Evolutionary conservation across 2,329 filamentous ascomycete genomes (phyloP).

Genomic region (Chrysoporthe deuterocubensis): DNA sequence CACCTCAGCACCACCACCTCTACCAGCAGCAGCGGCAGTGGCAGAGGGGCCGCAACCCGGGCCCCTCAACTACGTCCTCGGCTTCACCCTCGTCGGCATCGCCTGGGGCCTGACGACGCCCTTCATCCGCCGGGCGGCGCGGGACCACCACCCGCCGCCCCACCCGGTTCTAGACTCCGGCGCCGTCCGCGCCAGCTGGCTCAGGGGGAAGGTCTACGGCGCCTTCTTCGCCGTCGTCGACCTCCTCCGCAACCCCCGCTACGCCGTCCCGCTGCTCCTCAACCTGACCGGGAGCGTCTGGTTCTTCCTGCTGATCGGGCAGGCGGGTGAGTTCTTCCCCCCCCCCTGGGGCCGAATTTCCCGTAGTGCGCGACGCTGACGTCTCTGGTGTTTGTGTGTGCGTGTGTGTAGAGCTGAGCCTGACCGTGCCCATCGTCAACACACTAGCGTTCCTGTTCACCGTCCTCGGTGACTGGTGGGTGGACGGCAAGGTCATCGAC

Average conservation of each 20-base stretch:
- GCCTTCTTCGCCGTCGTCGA: slow-evolving; percentile 78
- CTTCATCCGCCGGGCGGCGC: slow-evolving; percentile 87
- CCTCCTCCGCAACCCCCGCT: slow-evolving; percentile 77
- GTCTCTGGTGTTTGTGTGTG: not conserved
- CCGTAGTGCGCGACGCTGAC: not conserved
- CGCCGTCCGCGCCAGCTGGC: slow-evolving; percentile 59
- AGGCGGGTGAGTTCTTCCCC: slow-evolving; percentile 55
- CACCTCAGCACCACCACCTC: not conserved
- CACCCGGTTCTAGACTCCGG: slow-evolving; percentile 59
- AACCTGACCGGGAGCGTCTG: slow-evolving; percentile 94
- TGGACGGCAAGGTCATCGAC: slow-evolving; percentile 87
- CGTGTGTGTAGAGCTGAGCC: slow-evolving; percentile 70
- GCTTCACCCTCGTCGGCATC: slow-evolving; percentile 87
- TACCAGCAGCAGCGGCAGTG: not conserved
- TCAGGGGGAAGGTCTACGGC: slow-evolving; percentile 65
- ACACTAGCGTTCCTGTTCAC: slow-evolving; percentile 96
- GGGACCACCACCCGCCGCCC: slow-evolving; percentile 68
- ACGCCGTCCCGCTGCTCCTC: slow-evolving; percentile 81
- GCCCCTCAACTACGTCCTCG: slow-evolving; percentile 80
- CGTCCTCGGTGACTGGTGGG: slow-evolving; percentile 92
- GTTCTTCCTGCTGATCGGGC: slow-evolving; percentile 94
- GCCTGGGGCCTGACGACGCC: slow-evolving; percentile 93
- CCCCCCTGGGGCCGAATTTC: too few species aligned
- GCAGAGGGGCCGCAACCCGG: slow-evolving; percentile 45
- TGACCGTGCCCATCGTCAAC: slow-evolving; percentile 94